Conservation (phyloP, 495 filamentous ascomycete genomes). For the Podospora pseudopauciseta region DNA sequence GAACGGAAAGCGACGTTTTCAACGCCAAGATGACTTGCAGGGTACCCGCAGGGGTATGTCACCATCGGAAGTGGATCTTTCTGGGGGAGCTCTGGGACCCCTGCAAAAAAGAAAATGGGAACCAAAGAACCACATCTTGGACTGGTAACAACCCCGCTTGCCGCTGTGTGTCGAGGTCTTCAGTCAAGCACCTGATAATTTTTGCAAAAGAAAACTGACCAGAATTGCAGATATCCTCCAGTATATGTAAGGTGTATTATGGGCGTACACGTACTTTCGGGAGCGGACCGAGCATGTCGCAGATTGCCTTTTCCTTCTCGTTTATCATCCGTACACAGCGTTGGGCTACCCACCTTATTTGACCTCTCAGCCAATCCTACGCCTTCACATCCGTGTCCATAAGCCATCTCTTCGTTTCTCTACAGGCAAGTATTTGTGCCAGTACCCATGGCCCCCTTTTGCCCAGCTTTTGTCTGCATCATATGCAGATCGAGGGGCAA, state of each 20-base stretch:
- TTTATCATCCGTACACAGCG: constrained; percentile 1
- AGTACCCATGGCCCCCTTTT: background rate
- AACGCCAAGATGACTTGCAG: background rate
- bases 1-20: background rate
- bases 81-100: background rate
- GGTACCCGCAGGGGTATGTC: constrained; percentile 1
- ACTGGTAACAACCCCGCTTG: background rate
- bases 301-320: background rate
- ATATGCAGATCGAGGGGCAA: background rate
- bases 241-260: too few relatives aligned
- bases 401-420: background rate
- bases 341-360: background rate
- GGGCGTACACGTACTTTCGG: background rate
- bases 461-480: background rate
- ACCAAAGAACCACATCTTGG: background rate
- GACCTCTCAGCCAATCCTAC: background rate
- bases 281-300: constrained; percentile 2
- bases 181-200: background rate
- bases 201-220: background rate
- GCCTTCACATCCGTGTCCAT: background rate
- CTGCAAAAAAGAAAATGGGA: background rate
- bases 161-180: background rate
- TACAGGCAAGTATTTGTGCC: background rate
- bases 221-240: too few relatives aligned
- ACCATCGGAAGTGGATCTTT: constrained; percentile 6